phyloP scores from a whole-genome alignment of 441 rosid species.

The Gossypium schwendimanii region DNA sequence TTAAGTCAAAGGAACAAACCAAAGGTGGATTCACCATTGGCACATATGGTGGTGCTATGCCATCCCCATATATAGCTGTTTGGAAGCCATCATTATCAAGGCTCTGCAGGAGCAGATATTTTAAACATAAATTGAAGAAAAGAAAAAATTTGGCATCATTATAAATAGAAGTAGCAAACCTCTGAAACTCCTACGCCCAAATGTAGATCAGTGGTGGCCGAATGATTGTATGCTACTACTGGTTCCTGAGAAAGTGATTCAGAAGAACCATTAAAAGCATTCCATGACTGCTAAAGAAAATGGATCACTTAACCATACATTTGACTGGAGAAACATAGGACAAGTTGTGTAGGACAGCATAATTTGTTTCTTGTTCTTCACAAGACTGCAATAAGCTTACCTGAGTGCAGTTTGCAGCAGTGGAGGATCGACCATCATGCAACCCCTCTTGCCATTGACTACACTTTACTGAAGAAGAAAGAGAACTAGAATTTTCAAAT shows the following conservation, averaged over 20 bases:
- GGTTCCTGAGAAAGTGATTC: slow-evolving; percentile 32
- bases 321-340: not conserved
- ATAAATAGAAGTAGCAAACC: slow-evolving; percentile 32
- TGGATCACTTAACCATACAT: not conserved
- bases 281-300: slow-evolving; percentile 52
- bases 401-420: slow-evolving; percentile 29
- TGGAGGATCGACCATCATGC: slow-evolving; percentile 26
- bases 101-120: slow-evolving; percentile 31
- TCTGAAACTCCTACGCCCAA: slow-evolving; percentile 31
- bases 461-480: slow-evolving; percentile 30
- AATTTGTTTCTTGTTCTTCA: not conserved
- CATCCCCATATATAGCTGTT: slow-evolving; percentile 26
- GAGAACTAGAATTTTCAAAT: slow-evolving; percentile 34
- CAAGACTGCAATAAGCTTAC: slow-evolving; percentile 20
- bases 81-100: slow-evolving; percentile 25
- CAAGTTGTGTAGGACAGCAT: not conserved
- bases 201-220: slow-evolving; percentile 33
- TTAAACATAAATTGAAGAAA: slow-evolving; percentile 21
- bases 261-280: slow-evolving; percentile 51
- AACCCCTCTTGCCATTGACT: slow-evolving; percentile 47
- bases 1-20: slow-evolving; percentile 30
- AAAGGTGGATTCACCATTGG: slow-evolving; percentile 29
- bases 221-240: slow-evolving; percentile 25
- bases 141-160: slow-evolving; percentile 9
- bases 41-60: slow-evolving; percentile 29